Base-by-base conservation (phyloP, 352 stramenopile genomes). In the Globisporangium irregulare region DNA sequence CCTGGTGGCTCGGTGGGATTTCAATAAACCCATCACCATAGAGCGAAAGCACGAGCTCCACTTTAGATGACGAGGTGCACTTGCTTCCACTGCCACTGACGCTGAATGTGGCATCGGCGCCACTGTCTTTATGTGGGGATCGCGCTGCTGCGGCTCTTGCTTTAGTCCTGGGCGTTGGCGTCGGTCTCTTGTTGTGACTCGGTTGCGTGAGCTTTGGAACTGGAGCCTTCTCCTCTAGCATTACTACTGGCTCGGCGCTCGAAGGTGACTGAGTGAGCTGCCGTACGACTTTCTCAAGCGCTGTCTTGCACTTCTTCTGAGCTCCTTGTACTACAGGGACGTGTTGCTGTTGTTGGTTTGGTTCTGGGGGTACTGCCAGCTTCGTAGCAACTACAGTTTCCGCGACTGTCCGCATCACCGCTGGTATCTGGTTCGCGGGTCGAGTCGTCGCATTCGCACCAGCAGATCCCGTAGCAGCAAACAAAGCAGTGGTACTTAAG, bases 1-100 rank as follows among this genome's bases (percentile, higher is more conserved):
- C 25, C 41, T n/a, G 41, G 15, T 53, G n/a, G 22, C 20, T 54
- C 7, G 68, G 60, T 2, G 56, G 75, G n/a, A 84, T 69, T 36
- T 87, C 77, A 22, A 87, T 43, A 61, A 86, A 87, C 2, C 79
- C 79, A 50, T 87, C 79, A 1, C 79, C 79, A 36, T 87, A 87
- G 6, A 87, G 65, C 3, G 79, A 78, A 34, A 87, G 74, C 18
- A 84, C 73, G 3, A 66, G 10, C n/a, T 51, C 60, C 5, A 50
- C 57, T 15, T 58, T 55, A 1, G 38, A 22, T 15, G 36, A 36
- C 4, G 32, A 46, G 38, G 12, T 4, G 38, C 38, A 46, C 34
- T 62, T 56, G 12, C 22, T 51, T 5, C 5, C 25, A 60, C 34
- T 43, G 4, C 12, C 12, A 46, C 38, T 34, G 58, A 6, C 15